Percentiles rank a stretch among this genome's conserved stretches.
These are phyloP conservation scores for Chlamydomonas eustigma DNA, from an alignment of 139 green algal genomes.

Conservation along the genomic window DNA sequence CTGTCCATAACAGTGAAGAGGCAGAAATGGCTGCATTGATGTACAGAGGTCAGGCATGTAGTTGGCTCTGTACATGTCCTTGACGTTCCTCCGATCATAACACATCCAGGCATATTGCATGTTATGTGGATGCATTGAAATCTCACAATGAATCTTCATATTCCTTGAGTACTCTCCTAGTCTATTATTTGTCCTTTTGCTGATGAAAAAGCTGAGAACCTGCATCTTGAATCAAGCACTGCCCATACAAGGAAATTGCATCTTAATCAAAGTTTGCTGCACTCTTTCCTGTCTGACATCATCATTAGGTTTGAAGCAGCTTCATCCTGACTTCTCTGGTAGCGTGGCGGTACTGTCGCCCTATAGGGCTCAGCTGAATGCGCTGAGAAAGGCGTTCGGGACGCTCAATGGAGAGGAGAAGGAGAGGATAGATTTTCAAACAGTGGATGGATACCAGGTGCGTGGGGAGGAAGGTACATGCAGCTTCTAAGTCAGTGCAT, in stretches of 20 bases:
- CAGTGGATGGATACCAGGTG: constrained; percentile 58
- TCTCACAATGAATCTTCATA: too few relatives aligned
- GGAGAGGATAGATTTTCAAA: constrained; percentile 40
- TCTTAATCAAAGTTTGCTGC: too few relatives aligned
- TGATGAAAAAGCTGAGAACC: too few relatives aligned
- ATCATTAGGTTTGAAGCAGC: constrained; percentile 25
- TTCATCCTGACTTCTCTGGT: constrained; percentile 5
- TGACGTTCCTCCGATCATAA: not conserved
- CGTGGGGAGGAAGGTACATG: not conserved
- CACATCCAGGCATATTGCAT: too few relatives aligned
- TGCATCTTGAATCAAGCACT: too few relatives aligned
- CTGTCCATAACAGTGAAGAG: constrained; percentile 44
- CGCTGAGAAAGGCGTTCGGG: not conserved
- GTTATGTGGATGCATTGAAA: too few relatives aligned
- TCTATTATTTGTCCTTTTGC: too few relatives aligned
- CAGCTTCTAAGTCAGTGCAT: too few relatives aligned
- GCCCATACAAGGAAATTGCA: too few relatives aligned
- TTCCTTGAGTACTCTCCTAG: too few relatives aligned
- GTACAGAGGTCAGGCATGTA: constrained; percentile 24
- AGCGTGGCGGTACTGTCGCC: not conserved
- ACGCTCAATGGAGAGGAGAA: not conserved
- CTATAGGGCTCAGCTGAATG: not conserved
- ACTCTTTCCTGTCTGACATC: too few relatives aligned
- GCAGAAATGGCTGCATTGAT: constrained; percentile 53
- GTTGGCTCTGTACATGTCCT: not conserved